Evolutionary conservation across 1,284 basidiomycete genomes (phyloP).

Genomic region (Apiotrichum mycotoxinovorans): DNA sequence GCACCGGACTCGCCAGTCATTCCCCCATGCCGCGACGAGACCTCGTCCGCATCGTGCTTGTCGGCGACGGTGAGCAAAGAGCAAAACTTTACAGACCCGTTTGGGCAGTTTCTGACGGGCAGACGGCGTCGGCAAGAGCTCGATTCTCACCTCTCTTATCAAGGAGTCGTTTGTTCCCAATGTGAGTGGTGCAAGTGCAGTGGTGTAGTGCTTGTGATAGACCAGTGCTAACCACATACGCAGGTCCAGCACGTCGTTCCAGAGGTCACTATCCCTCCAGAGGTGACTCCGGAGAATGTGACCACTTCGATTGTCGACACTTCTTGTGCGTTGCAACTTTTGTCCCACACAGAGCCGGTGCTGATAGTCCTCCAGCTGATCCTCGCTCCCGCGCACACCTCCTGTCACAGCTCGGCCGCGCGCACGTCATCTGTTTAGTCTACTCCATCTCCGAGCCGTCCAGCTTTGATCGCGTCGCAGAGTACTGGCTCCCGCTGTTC

Average conservation of each 20-base stretch:
- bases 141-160: conserved; percentile 90
- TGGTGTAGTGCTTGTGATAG: background rate
- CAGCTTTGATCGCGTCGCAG: conserved; percentile 93
- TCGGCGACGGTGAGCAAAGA: conserved; percentile 73
- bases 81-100: too few species aligned
- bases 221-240: background rate
- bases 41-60: conserved; percentile 72
- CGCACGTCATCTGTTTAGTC: conserved; percentile 96
- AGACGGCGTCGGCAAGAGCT: conserved; percentile 94
- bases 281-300: conserved; percentile 91
- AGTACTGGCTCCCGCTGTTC: conserved; percentile 99
- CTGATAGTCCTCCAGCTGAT: conserved; percentile 23
- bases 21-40: conserved; percentile 43
- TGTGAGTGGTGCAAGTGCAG: conserved; percentile 58
- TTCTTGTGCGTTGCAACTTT: conserved; percentile 63
- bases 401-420: conserved; percentile 90
- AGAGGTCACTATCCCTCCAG: conserved; percentile 91
- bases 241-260: conserved; percentile 88
- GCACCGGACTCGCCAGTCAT: background rate
- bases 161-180: conserved; percentile 88
- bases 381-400: conserved; percentile 66
- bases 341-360: background rate
- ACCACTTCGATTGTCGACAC: conserved; percentile 95
- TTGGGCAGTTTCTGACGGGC: background rate
- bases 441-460: conserved; percentile 93